Base-by-base conservation (phyloP, 2,329 filamentous ascomycete species). In the Talaromyces sp. region DNA sequence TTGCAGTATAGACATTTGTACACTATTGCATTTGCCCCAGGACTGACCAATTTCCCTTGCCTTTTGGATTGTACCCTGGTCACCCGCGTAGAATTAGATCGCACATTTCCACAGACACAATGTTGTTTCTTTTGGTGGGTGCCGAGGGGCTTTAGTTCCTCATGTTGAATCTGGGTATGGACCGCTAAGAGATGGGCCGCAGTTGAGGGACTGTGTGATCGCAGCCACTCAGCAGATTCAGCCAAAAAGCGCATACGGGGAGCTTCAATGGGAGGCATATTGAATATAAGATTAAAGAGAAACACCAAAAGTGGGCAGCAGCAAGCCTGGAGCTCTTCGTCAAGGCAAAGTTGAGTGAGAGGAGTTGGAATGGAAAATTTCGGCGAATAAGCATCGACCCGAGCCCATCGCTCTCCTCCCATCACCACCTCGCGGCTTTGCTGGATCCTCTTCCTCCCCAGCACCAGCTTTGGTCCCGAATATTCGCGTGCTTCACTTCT, bases 21-120 rank as follows among this genome's bases (percentile, higher is more conserved):
- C 39, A 76, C 55, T 16, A 65, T 63, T 8, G 64, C 68, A 24
- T 64, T 67, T 6, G 58, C 56, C 3, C 20, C 11, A 4, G 10
- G 5, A 14, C 17, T 40, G 13, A 16, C 19, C 5, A 3, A 19
- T 32, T 40, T 46, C 4, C 35, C 35, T 39, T 35, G n/a, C 19
- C 24, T 22, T 6, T 24, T 37, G 16, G 47, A 24, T 35, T 32
- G 17, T 14, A 40, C 49, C 20, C 16, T 29, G 29, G 65, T 63
- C 14, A 58, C 61, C 48, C 64, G 69, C 16, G 70, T 72, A 40
- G 56, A 63, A 40, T 65, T 64, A 13, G 66, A 57, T 56, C 75
- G 64, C 49, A 70, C 55, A 51, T 57, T 71, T 49, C 76, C 75
- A 63, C 76, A 78, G 33, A 65, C 66, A 57, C 76, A 78, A 40